Conservation (phyloP, 192 early-diverging fungal genomes). For the Podila clonocystis region DNA sequence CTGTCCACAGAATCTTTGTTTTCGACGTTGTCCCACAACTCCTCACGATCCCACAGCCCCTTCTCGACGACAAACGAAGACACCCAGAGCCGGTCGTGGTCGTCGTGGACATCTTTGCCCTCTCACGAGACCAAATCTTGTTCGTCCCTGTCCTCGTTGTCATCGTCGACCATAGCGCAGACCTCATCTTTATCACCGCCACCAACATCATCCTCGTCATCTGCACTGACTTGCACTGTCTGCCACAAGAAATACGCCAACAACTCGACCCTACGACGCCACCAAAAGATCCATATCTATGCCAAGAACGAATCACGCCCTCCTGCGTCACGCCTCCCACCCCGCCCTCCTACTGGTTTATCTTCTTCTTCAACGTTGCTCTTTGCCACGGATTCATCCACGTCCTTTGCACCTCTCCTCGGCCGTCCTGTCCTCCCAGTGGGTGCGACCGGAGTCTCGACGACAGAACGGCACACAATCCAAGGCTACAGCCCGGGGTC, state of each 20-base stretch:
- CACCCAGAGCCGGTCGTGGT: too few species aligned
- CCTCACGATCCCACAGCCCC: too few species aligned
- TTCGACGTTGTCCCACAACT: background rate
- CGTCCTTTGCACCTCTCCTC: too few species aligned
- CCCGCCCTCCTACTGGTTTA: too few species aligned
- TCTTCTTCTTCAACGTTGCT: too few species aligned
- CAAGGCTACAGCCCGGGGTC: conserved; percentile 18
- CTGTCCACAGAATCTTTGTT: background rate
- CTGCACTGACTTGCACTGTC: conserved; percentile 19
- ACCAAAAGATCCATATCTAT: conserved; percentile 31
- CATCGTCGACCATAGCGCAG: background rate
- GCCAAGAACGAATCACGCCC: conserved; percentile 3
- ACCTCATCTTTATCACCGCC: background rate
- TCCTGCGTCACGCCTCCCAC: too few species aligned
- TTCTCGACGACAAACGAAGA: too few species aligned
- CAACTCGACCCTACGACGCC: conserved; percentile 39
- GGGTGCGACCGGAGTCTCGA: background rate
- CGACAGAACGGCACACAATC: background rate
- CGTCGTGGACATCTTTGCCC: background rate
- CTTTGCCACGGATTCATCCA: too few species aligned
- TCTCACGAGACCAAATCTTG: background rate
- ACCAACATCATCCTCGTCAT: background rate
- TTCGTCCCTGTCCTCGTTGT: background rate
- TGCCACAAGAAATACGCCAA: conserved; percentile 39
- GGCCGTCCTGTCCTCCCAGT: background rate